phyloP scores from a whole-genome alignment of 345 rosid genomes.

The Syzygium aqueum region DNA sequence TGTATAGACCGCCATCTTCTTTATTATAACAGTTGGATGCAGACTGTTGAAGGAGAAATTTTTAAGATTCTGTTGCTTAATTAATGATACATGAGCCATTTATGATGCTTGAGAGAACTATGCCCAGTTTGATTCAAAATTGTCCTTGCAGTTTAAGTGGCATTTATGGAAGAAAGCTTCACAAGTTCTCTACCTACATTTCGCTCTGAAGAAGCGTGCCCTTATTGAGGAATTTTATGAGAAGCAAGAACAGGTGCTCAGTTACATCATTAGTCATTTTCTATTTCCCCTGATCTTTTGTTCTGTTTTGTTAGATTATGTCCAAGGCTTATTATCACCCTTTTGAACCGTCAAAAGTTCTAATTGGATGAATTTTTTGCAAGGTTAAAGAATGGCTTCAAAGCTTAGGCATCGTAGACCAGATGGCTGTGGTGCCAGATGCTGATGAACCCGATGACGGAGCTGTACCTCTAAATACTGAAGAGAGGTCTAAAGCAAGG shows the following conservation, averaged over 20 bases:
- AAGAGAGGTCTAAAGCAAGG: constrained; percentile 73
- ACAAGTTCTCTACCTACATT: constrained; percentile 79
- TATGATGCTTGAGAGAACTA: background rate
- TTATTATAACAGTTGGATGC: background rate
- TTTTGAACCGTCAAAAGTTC: background rate
- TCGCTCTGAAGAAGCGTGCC: constrained; percentile 73
- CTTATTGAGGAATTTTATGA: constrained; percentile 74
- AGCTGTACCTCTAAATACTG: constrained; percentile 52
- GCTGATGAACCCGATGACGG: constrained; percentile 92
- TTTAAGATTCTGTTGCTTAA: background rate
- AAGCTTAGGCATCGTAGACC: constrained; percentile 78
- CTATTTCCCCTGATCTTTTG: background rate
- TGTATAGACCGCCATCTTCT: background rate
- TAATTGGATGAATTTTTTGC: background rate
- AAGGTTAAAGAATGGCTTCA: constrained; percentile 92
- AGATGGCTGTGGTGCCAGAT: constrained; percentile 60
- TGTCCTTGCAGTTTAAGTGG: constrained; percentile 70
- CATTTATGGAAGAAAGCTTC: constrained; percentile 78
- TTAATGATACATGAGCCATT: background rate
- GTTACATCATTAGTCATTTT: background rate
- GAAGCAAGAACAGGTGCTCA: constrained; percentile 72
- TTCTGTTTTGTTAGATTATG: background rate
- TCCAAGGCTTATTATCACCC: background rate
- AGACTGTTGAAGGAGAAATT: background rate
- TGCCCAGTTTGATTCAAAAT: background rate